Evolutionary conservation across 2,329 filamentous ascomycete genomes (phyloP).

Genomic region (Apiospora kogelbergensis): DNA sequence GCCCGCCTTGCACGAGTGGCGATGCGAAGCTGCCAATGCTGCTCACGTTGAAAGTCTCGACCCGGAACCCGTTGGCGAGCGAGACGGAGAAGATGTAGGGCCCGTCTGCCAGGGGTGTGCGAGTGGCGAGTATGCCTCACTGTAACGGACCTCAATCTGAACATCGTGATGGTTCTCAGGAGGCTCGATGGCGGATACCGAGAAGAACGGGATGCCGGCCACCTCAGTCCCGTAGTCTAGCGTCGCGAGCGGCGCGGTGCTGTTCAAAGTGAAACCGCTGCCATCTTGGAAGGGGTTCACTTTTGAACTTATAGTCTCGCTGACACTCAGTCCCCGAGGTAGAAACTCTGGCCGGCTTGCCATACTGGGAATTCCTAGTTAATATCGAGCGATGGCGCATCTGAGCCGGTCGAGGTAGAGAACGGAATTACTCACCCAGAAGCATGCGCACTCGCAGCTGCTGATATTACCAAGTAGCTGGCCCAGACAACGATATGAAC

Average conservation of each 20-base stretch:
- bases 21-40: constrained; percentile 29
- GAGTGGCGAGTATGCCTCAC: constrained; percentile 32
- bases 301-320: not conserved
- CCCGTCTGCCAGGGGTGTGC: constrained; percentile 30
- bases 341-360: not conserved
- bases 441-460: not conserved
- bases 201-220: constrained; percentile 34
- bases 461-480: not conserved
- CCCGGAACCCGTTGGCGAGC: constrained; percentile 35
- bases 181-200: constrained; percentile 22
- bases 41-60: constrained; percentile 38
- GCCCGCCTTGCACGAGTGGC: constrained; percentile 39
- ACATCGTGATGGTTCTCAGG: constrained; percentile 12
- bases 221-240: constrained; percentile 34
- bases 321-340: not conserved
- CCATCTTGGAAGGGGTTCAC: not conserved
- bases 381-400: not conserved
- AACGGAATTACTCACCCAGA: not conserved
- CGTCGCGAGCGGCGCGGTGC: constrained; percentile 18
- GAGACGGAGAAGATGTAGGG: constrained; percentile 25
- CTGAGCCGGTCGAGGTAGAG: not conserved
- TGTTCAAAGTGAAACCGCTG: not conserved
- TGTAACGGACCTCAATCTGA: constrained; percentile 37
- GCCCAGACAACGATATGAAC: not conserved
- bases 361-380: not conserved